Evolutionary conservation across 73 alveolate species (phyloP), one percentile per base, ranked within the genome.

Genomic region (Uronychia binucleata): DNA sequence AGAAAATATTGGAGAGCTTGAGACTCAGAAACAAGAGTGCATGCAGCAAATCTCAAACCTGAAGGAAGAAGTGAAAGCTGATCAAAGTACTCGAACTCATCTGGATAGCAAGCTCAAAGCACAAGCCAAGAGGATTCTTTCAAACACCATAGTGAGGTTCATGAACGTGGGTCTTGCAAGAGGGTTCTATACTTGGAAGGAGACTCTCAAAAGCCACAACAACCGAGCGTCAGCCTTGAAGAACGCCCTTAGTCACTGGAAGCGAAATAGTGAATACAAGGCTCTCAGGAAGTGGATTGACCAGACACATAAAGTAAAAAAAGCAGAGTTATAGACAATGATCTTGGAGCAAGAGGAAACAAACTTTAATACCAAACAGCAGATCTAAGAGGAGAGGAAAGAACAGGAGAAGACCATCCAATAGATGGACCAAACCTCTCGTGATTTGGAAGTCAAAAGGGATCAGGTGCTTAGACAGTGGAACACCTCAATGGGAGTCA

Each of bases 111-210:
- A 84, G 77, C 74, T 89, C 11, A 67, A 82, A 26, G 26, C 78
- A 0, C 74, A 89, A 46, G 82, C 87, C 26, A 80, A 83, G 31
- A 83, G 83, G 31, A 79, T 90, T 1, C 58, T 90, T 77, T 81
- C 87, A 25, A 90, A 90, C 67, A 60, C 89, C 57, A 33, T 90
- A 0, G 79, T 79, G 5, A 81, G 95, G 59, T 57, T 31, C 59
- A 79, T 57, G 8, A 77, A 80, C 58, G 34, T 77, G 1, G 31
- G 58, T 0, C 59, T 58, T 29, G 89, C 95, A 0, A 78, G 80
- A 46, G 91, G 92, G 26, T 90, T 90, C 84, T 83, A 85, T 35
- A 85, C 88, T 26, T 90, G 95, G 95, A 46, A 58, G 11, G 91
- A 86, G 1, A 75, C 28, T 28, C 34, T 85, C 28, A 57, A 30